A percentile compares a stretch with the other conserved stretches of the same genome.
These are phyloP conservation scores for Xylaria bambusicola DNA, from an alignment of 495 filamentous ascomycete genomes.

Conservation along the genomic window DNA sequence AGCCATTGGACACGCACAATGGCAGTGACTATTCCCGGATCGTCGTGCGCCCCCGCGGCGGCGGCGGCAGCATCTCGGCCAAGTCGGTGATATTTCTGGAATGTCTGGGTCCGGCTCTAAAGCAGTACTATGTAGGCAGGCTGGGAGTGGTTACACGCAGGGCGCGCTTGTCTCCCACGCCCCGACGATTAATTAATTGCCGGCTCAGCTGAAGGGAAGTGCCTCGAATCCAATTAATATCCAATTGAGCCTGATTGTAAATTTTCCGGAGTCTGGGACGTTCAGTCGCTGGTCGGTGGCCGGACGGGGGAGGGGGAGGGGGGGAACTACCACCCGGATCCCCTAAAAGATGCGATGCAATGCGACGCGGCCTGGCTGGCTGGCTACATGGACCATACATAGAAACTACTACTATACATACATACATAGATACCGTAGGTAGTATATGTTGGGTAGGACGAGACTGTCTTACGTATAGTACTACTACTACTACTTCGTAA, in stretches of 20 bases:
- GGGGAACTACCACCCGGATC: conserved; percentile 12
- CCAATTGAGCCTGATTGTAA: conserved; percentile 13
- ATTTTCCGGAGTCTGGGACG: neutral
- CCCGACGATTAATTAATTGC: neutral
- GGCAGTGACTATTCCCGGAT: conserved; percentile 6
- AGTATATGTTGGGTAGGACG: too few relatives aligned
- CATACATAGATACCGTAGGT: too few relatives aligned
- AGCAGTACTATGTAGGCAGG: neutral
- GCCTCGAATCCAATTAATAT: neutral
- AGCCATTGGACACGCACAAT: neutral
- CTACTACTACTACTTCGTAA: too few relatives aligned
- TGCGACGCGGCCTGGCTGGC: too few relatives aligned
- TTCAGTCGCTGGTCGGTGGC: too few relatives aligned
- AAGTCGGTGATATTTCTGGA: conserved; percentile 3
- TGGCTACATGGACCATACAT: too few relatives aligned
- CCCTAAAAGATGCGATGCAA: conserved; percentile 6
- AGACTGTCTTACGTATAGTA: too few relatives aligned
- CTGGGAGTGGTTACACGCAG: neutral
- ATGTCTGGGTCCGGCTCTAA: neutral
- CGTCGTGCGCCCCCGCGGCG: neutral
- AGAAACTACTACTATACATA: too few relatives aligned
- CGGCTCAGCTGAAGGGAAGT: conserved; percentile 1
- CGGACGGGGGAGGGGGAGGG: neutral
- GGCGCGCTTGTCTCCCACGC: too few relatives aligned
- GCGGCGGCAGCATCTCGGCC: conserved; percentile 1